A percentile compares a stretch with the other conserved stretches of the same genome.
These are phyloP conservation scores for Colletotrichum sublineola DNA, from an alignment of 2,329 filamentous ascomycete species.

Conservation along the genomic window DNA sequence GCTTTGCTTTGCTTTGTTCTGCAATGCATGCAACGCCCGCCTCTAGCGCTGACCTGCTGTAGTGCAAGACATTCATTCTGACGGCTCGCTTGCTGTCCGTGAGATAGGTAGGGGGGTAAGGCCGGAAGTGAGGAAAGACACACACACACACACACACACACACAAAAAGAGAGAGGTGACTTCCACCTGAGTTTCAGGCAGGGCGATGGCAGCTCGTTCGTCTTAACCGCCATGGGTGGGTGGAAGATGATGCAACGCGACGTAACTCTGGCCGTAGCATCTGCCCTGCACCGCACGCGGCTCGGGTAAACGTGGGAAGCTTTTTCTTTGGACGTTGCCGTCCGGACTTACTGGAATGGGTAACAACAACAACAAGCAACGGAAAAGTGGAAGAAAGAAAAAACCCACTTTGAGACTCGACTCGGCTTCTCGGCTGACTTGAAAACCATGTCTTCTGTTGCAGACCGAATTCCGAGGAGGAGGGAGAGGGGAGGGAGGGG, in stretches of 20 bases:
- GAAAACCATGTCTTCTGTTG: not conserved
- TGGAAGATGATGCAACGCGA: conserved; percentile 18
- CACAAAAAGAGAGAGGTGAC: not conserved
- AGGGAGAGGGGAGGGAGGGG: not conserved
- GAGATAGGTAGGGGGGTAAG: not conserved
- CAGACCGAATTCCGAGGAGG: not conserved
- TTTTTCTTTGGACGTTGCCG: not conserved
- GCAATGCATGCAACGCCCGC: not conserved
- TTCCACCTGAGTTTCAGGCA: conserved; percentile 32
- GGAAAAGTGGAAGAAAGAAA: not conserved
- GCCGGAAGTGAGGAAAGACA: not conserved
- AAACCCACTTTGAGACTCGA: not conserved
- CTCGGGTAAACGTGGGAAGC: not conserved
- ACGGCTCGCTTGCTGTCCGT: not conserved
- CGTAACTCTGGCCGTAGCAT: conserved; percentile 11
- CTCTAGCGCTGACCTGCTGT: not conserved
- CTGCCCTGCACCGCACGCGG: conserved; percentile 2
- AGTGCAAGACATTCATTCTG: conserved; percentile 1
- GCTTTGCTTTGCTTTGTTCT: not conserved
- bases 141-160: no score
- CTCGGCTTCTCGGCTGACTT: no score
- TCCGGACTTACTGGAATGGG: not conserved
- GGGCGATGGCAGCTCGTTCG: conserved; percentile 25
- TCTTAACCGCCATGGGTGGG: conserved; percentile 11
- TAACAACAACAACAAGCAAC: no score